A percentile compares a stretch with the other conserved stretches of the same genome.
Evolutionary conservation across 2,329 filamentous ascomycete genomes (phyloP).

Genomic region (Fusarium sororula): DNA sequence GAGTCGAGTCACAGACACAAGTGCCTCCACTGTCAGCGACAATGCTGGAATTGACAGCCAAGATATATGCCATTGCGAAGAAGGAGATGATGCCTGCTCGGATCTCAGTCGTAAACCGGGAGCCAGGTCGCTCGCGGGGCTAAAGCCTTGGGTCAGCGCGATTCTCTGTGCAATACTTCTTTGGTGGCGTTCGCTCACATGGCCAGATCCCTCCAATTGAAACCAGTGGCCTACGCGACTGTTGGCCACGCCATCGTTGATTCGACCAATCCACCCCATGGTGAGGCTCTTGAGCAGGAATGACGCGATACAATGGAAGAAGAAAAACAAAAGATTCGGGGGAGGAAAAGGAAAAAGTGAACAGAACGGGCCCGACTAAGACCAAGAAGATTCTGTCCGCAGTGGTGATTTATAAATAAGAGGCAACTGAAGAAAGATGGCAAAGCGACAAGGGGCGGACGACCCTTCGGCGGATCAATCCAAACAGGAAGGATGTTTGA

Average conservation of each 20-base stretch:
- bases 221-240: not conserved
- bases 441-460: not conserved
- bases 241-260: not conserved
- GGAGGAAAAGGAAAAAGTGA: not conserved
- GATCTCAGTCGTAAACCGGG: not conserved
- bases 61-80: not conserved
- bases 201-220: not conserved
- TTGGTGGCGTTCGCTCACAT: not conserved
- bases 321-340: not conserved
- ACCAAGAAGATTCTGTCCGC: not conserved
- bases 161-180: not conserved
- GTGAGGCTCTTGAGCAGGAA: not conserved
- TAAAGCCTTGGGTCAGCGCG: not conserved
- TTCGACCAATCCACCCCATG: not conserved
- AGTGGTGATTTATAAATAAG: not conserved
- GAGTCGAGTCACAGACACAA: not conserved
- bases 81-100: not conserved
- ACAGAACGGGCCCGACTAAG: not conserved
- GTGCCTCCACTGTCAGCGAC: not conserved
- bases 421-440: not conserved
- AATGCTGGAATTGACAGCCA: not conserved
- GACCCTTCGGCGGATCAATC: not conserved
- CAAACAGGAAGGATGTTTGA: not conserved
- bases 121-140: not conserved
- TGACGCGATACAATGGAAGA: not conserved